Evolutionary conservation across 768 basidiomycete species (phyloP).

Genomic region (Cystobasidiopsis lactophilus): DNA sequence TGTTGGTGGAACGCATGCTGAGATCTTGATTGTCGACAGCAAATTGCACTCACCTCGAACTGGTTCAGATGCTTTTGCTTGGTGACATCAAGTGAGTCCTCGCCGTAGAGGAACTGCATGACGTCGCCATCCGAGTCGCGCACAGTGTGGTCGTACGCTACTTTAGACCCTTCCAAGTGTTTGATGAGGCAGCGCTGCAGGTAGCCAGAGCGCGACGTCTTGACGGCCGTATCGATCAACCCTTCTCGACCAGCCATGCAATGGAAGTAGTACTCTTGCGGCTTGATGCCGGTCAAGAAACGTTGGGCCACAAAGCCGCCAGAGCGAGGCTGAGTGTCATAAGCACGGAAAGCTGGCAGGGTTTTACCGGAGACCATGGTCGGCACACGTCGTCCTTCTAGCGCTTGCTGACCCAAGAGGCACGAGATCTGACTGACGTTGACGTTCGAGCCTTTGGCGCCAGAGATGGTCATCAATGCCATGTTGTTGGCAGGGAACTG

Average conservation of each 20-base stretch:
- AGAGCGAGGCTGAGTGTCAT: constrained; percentile 94
- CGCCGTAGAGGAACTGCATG: constrained; percentile 92
- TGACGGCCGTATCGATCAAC: constrained; percentile 95
- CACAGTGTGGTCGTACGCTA: constrained; percentile 96
- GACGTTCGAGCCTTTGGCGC: constrained; percentile 92
- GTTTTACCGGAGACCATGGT: constrained; percentile 99
- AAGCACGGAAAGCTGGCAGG: constrained; percentile 81
- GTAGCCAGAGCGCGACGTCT: constrained; percentile 94
- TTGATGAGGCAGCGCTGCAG: constrained; percentile 96
- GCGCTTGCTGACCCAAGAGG: constrained; percentile 83
- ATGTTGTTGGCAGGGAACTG: constrained; percentile 96
- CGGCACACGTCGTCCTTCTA: constrained; percentile 95
- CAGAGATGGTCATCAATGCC: constrained; percentile 96
- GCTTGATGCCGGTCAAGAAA: constrained; percentile 91
- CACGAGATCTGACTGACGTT: constrained; percentile 98
- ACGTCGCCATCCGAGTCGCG: constrained; percentile 81
- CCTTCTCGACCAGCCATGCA: constrained; percentile 99
- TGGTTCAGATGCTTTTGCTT: constrained; percentile 86
- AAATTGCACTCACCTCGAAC: constrained; percentile 34
- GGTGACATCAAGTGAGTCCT: constrained; percentile 86
- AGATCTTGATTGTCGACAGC: neutral
- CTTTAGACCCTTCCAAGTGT: constrained; percentile 83
- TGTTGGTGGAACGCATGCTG: neutral
- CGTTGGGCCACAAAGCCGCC: constrained; percentile 96
- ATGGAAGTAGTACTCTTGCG: constrained; percentile 99